Base-by-base conservation (phyloP, 805 yeast species). In the Sungouiozyma ichnusensis region DNA sequence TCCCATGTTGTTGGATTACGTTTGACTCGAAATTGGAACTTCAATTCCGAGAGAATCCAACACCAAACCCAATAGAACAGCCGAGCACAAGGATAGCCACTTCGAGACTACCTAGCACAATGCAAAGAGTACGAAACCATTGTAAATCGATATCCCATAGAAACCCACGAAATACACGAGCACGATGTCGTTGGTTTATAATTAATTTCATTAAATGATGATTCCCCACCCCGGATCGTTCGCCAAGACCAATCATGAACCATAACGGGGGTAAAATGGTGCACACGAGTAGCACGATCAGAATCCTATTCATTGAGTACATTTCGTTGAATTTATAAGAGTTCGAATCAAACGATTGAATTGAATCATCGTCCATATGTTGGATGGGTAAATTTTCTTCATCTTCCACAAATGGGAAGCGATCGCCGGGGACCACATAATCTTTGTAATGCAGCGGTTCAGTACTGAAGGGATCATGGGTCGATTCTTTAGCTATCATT, bases 21-120 rank as follows among this genome's bases (percentile, higher is more conserved):
- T n/a, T n/a, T n/a, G n/a, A n/a, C n/a, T n/a, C n/a, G n/a, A n/a
- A n/a, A n/a, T n/a, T n/a, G n/a, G n/a, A n/a, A n/a, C n/a, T n/a
- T 14, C 14, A 33, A 36, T 20, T 35, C 13, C 38, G 27, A 14
- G 47, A 41, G 32, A 67, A 47, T 2, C 74, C 73, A 36, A 72
- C 67, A 4, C 69, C 74, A 37, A 73, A 58, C 1, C 76, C 77
- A 29, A 71, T 63, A 15, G 70, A 70, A 24, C 71, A 58, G 49
- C 71, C 64, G 0, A 69, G 76, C 16, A 67, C 44, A 3, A 65
- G 50, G 2, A 55, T 48, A 6, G 55, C 16, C 7, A 50, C 34
- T 44, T 53, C 62, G 2, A 49, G 11, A 7, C 44, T 42, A 2
- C 70, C 72, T 7, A 71, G 47, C 1, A 42, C 39, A 33, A 68